Evolutionary conservation across 228 moss, liverwort and hornwort species (phyloP), one percentile per base, ranked within the genome.

Genomic region (Sphagnum fallax): DNA sequence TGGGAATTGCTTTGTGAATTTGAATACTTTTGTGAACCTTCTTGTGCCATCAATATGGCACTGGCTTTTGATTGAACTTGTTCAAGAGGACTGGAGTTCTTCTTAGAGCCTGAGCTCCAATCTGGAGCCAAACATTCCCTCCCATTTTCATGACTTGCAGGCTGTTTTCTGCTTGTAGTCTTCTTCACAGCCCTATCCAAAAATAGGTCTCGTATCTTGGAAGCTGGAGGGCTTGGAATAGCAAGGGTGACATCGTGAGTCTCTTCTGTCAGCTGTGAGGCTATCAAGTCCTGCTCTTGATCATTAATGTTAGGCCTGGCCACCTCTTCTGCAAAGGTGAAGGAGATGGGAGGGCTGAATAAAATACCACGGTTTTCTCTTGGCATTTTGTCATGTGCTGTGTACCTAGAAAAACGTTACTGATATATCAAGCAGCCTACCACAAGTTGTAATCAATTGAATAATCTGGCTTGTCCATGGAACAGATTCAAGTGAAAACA

Each of bases 311-410:
- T 68, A 74, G 67, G 66, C 48, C 65, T 66, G 57, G 78, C 75
- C 66, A 67, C 53, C 69, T 80, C 32, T 32, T 32, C 86, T 82
- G 81, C 77, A 67, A 83, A 82, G 65, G 84, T 72, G 68, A 82
- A 76, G 73, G 76, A 75, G 73, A 79, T 74, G 75, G 67, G 70
- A 75, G 48, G 72, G 72, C 77, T 80, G 80, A 72, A 75, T 73
- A 77, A 75, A 77, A 50, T n/a, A 77, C 71, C 73, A 73, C 62
- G 75, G 82, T 53, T 69, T 77, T 74, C 58, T 71, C 72, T 66
- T 70, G 71, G 62, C 71, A 76, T 78, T 72, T 14, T 77, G 70
- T 83, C 84, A 15, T 75, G 69, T 69, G 62, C 62, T 71, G 69
- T 71, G 63, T 60, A 69, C 71, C 81, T 81, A 77, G 65, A 52